These are phyloP conservation scores for Plasmodium relictum DNA, from an alignment of 169 alveolate species.

Conservation along the genomic window DNA sequence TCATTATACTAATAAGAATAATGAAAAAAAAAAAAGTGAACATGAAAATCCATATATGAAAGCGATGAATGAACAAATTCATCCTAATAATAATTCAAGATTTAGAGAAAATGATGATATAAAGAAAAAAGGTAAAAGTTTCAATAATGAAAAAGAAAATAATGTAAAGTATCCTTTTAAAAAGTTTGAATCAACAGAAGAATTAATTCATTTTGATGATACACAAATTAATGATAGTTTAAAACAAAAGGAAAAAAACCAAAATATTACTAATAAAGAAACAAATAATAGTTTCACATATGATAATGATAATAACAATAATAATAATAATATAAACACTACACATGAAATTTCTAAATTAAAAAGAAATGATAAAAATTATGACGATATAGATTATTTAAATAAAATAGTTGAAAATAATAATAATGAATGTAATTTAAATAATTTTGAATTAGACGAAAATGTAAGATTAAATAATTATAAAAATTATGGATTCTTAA, in stretches of 20 bases:
- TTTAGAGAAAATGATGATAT: slow-evolving; percentile 16
- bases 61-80: not conserved
- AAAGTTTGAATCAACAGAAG: not conserved
- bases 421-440: no score
- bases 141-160: not conserved
- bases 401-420: no score
- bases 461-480: no score
- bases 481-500: no score
- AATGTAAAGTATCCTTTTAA: no score
- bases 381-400: not conserved
- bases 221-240: slow-evolving; percentile 1
- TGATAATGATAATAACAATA: not conserved
- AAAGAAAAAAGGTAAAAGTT: not conserved
- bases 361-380: not conserved
- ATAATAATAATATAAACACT: not conserved
- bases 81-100: slow-evolving; percentile 10
- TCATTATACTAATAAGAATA: not conserved
- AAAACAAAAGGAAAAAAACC: not conserved
- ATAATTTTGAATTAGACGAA: no score
- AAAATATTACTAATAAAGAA: not conserved
- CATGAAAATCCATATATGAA: not conserved
- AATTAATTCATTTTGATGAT: not conserved
- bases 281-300: not conserved
- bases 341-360: not conserved
- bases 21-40: slow-evolving; percentile 1